Evolutionary conservation across 2,329 filamentous ascomycete genomes (phyloP).

Genomic region (Ophidiomyces ophidiicola): DNA sequence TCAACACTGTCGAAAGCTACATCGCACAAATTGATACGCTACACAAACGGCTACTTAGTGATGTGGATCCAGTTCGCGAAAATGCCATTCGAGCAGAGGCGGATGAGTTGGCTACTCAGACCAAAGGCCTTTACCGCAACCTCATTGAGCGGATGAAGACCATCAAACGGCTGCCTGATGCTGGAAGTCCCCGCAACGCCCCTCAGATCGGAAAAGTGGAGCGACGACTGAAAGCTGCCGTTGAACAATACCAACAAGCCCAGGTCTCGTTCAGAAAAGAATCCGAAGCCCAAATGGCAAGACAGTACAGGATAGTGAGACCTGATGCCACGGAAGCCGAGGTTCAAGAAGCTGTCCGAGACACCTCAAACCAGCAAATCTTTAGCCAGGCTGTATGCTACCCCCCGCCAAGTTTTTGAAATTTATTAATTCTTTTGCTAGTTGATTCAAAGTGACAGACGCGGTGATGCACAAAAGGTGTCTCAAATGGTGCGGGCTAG

Average conservation of each 20-base stretch:
- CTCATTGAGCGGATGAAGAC: constrained; percentile 67
- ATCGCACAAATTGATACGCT: constrained; percentile 59
- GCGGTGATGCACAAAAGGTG: constrained; percentile 67
- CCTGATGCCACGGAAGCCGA: constrained; percentile 70
- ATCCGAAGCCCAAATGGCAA: constrained; percentile 68
- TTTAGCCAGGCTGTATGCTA: constrained; percentile 62
- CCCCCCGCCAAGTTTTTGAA: neutral
- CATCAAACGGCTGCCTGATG: constrained; percentile 71
- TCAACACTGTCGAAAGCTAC: constrained; percentile 61
- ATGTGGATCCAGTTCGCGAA: constrained; percentile 57
- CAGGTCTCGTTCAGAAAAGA: constrained; percentile 71
- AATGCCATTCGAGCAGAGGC: constrained; percentile 58
- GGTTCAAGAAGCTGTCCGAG: constrained; percentile 63
- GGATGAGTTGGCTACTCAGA: constrained; percentile 61
- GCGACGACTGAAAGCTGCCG: constrained; percentile 64
- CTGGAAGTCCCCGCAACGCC: constrained; percentile 58
- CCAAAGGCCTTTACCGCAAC: constrained; percentile 69
- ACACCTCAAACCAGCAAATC: constrained; percentile 57
- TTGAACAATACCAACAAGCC: constrained; percentile 67
- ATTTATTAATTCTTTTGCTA: constrained; percentile 18
- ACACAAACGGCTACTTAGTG: constrained; percentile 59
- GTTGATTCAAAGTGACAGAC: constrained; percentile 67
- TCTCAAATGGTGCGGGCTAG: constrained; percentile 69
- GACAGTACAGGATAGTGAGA: constrained; percentile 81
- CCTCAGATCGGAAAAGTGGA: constrained; percentile 73